Evolutionary conservation across 148 eudicot species (phyloP), one percentile per base, ranked within the genome.

Genomic region (Dysphania ambrosioides): DNA sequence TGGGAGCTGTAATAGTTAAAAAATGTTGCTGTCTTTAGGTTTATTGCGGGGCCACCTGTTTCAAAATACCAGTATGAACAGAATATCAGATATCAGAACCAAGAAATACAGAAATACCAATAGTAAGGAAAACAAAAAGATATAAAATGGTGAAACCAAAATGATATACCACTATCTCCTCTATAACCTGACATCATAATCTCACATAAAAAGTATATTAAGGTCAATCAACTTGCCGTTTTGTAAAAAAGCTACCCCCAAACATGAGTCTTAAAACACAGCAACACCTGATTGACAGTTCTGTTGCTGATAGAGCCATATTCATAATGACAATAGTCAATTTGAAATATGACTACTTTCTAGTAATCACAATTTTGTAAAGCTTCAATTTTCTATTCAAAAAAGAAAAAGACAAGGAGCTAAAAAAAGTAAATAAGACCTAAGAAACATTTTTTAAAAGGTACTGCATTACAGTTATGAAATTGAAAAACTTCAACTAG

Each of bases 31-130:
- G 41, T 56, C 29, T 36, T 35, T 59, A 53, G 36, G 44, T 75
- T 67, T 34, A 5, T 49, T 58, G 31, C n/a, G 26, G n/a, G n/a
- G 56, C 24, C 49, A 31, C 61, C 74, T 71, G 75, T 36, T 66
- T 55, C 62, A 66, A 38, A 26, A 24, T 51, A 35, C 41, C 30
- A 31, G 32, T 36, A 8, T 29, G 60, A 63, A 75, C 55, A 29
- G 26, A 59, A 59, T 8, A 75, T 32, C 51, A 41, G 13, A 36
- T 70, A 75, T 32, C 67, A 41, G 13, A 36, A 75, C 40, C 44
- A 38, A 31, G 38, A 58, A 56, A 2, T n/a, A 75, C 31, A 41
- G 18, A 34, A 9, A 41, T 26, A 32, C 55, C 53, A 42, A n/a
- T n/a, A n/a, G n/a, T n/a, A 56, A 6, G 41, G 44, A 56, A 63